phyloP scores from a whole-genome alignment of 345 rosid genomes.

The Eucalyptus curtisii region DNA sequence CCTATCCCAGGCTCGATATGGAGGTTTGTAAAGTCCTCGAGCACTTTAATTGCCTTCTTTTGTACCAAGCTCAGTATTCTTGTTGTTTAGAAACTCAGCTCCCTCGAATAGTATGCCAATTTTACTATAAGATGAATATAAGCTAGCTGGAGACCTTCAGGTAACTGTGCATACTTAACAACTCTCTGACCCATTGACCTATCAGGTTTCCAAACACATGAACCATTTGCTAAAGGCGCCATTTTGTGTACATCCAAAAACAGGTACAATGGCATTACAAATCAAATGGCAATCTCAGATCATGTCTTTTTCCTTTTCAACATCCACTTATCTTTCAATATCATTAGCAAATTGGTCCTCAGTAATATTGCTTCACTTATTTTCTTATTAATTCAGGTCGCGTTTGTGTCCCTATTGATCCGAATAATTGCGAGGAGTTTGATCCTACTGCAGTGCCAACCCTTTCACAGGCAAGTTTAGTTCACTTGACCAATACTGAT shows the following conservation, averaged over 20 bases:
- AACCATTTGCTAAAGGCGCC: slow-evolving; percentile 98
- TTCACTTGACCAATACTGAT: not conserved
- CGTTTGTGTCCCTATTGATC: slow-evolving; percentile 90
- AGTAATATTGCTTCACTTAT: not conserved
- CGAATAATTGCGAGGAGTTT: slow-evolving; percentile 50
- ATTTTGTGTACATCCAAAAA: slow-evolving; percentile 89
- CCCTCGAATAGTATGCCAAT: not conserved
- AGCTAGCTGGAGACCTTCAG: not conserved
- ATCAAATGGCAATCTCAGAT: not conserved
- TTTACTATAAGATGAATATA: not conserved
- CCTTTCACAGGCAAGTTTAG: not conserved
- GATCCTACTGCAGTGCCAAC: slow-evolving; percentile 58
- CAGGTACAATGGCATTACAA: slow-evolving; percentile 25
- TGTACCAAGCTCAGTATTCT: not conserved
- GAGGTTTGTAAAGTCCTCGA: slow-evolving; percentile 37
- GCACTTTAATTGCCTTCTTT: not conserved
- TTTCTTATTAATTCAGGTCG: slow-evolving; percentile 35
- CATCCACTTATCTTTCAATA: not conserved
- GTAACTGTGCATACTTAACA: not conserved
- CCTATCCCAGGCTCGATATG: slow-evolving; percentile 94
- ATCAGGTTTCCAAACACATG: slow-evolving; percentile 87
- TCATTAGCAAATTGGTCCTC: not conserved
- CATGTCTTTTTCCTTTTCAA: not conserved
- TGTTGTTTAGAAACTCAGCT: not conserved
- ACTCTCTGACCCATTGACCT: not conserved